Conservation (phyloP, 2,329 filamentous ascomycete species). For the Beauveria bassiana region DNA sequence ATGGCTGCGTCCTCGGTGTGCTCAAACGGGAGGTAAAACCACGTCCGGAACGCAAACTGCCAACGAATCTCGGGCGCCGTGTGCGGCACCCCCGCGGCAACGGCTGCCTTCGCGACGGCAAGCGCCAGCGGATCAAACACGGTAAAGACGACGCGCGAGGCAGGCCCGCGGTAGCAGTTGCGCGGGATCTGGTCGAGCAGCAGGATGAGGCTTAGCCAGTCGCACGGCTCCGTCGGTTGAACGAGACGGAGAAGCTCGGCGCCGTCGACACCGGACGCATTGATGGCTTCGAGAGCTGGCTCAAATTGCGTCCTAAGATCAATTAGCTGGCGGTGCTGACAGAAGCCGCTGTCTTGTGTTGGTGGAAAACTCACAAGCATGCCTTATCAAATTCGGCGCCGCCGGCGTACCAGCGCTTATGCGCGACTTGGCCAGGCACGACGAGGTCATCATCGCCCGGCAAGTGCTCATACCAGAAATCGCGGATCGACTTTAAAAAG, state of each 20-base stretch:
- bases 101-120: slow-evolving; percentile 32
- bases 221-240: slow-evolving; percentile 20
- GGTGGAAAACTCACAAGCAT: slow-evolving; percentile 24
- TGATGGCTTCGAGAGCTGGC: slow-evolving; percentile 27
- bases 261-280: slow-evolving; percentile 18
- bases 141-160: slow-evolving; percentile 37
- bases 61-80: slow-evolving; percentile 22
- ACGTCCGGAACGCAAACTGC: slow-evolving; percentile 35
- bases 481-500: slow-evolving; percentile 23
- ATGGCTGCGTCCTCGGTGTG: slow-evolving; percentile 45
- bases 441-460: slow-evolving; percentile 19
- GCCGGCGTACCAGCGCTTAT: slow-evolving; percentile 28
- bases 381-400: slow-evolving; percentile 26
- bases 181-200: slow-evolving; percentile 57
- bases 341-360: no score
- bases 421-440: slow-evolving; percentile 19
- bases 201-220: slow-evolving; percentile 43
- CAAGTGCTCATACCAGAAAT: slow-evolving; percentile 33
- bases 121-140: slow-evolving; percentile 49
- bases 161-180: slow-evolving; percentile 48
- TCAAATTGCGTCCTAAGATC: slow-evolving; percentile 23
- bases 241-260: slow-evolving; percentile 22
- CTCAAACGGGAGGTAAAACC: slow-evolving; percentile 54
- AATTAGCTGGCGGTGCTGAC: neutral
- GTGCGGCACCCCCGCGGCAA: slow-evolving; percentile 25